Conservation (phyloP, 1,284 basidiomycete genomes). For the Schizophyllum commune region DNA sequence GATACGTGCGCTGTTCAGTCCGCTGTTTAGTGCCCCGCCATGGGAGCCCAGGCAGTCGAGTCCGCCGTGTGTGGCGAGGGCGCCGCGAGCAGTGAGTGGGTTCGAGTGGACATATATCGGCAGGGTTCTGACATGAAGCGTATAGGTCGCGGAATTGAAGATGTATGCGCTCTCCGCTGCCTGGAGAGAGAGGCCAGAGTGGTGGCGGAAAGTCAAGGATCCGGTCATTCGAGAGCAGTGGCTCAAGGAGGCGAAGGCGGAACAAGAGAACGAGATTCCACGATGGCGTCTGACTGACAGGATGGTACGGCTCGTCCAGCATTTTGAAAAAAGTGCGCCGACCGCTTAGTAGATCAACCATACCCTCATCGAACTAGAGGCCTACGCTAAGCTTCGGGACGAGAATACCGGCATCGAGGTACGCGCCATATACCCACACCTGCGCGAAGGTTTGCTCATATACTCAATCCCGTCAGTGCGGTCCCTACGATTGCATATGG, state of each 20-base stretch:
- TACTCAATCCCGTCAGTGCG: slow-evolving; percentile 2
- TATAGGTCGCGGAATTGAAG: too few relatives aligned
- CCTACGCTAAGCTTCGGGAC: slow-evolving; percentile 10
- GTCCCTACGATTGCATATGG: slow-evolving; percentile 8
- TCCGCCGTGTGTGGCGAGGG: too few relatives aligned
- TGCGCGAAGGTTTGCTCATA: not conserved
- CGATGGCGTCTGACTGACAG: not conserved
- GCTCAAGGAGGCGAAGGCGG: not conserved
- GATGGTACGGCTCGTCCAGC: not conserved
- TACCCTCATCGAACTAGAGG: slow-evolving; percentile 11
- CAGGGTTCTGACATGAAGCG: too few relatives aligned
- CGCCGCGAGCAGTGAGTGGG: too few relatives aligned
- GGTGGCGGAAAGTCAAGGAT: too few relatives aligned
- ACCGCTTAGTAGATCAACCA: slow-evolving; percentile 10
- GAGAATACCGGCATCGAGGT: slow-evolving; percentile 13
- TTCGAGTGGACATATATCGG: too few relatives aligned
- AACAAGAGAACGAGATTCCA: not conserved
- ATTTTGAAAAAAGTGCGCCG: not conserved
- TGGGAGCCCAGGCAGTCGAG: too few relatives aligned
- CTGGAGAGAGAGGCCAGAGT: too few relatives aligned
- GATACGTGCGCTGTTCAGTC: too few relatives aligned
- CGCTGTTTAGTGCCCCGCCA: too few relatives aligned
- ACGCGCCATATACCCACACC: not conserved
- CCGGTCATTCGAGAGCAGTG: too few relatives aligned
- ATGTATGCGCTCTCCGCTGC: too few relatives aligned